Conservation (phyloP, 2,329 filamentous ascomycete species). For the Pyrenochaeta sp. region DNA sequence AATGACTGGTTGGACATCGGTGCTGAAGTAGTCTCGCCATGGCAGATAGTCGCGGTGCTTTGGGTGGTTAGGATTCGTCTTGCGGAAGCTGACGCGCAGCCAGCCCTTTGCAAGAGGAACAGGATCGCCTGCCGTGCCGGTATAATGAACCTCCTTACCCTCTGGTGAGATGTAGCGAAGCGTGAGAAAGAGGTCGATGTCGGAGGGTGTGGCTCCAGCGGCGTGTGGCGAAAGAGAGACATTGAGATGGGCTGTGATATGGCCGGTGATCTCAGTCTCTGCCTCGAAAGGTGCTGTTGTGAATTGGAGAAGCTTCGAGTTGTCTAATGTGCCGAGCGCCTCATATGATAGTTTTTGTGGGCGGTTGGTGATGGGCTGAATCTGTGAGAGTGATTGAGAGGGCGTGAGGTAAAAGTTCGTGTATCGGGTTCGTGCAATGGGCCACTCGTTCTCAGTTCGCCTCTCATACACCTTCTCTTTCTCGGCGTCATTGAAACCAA, state of each 20-base stretch:
- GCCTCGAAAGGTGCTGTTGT: slow-evolving; percentile 63
- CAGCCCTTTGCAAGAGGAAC: slow-evolving; percentile 70
- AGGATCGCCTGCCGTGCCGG: slow-evolving; percentile 69
- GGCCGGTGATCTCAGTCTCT: slow-evolving; percentile 74
- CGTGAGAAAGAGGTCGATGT: slow-evolving; percentile 70
- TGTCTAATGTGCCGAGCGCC: slow-evolving; percentile 65
- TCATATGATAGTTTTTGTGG: slow-evolving; percentile 62
- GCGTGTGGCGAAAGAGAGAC: slow-evolving; percentile 61
- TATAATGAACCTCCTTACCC: slow-evolving; percentile 68
- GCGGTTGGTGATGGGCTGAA: slow-evolving; percentile 33
- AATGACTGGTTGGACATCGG: slow-evolving; percentile 60
- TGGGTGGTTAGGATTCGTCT: slow-evolving; percentile 59
- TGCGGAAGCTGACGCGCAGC: slow-evolving; percentile 66
- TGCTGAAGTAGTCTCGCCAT: slow-evolving; percentile 65
- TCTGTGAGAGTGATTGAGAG: slow-evolving; percentile 50
- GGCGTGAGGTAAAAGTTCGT: slow-evolving; percentile 67
- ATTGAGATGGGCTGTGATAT: slow-evolving; percentile 69
- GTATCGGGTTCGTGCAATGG: slow-evolving; percentile 70
- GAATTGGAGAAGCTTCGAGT: slow-evolving; percentile 65
- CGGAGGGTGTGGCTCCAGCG: slow-evolving; percentile 53
- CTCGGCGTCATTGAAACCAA: slow-evolving; percentile 70
- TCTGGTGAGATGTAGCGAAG: slow-evolving; percentile 64
- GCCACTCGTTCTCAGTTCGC: slow-evolving; percentile 70
- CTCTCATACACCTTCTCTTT: slow-evolving; percentile 64
- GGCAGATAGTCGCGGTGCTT: slow-evolving; percentile 64